These are phyloP conservation scores for Corchorus olitorius DNA, from an alignment of 345 rosid genomes.

Conservation along the genomic window DNA sequence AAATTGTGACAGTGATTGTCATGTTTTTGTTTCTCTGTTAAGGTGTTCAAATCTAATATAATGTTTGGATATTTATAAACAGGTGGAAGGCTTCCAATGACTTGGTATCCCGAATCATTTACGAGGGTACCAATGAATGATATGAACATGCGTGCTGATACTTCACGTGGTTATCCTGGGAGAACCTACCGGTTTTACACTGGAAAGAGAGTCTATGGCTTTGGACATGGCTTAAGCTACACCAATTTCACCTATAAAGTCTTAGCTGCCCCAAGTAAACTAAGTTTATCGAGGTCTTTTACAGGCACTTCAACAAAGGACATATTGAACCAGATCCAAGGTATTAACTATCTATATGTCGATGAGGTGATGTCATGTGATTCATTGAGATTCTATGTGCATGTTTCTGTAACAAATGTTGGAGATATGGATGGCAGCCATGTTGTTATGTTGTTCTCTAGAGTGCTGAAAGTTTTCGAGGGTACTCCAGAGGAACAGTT, in stretches of 20 bases:
- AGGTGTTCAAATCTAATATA: slow-evolving; percentile 12
- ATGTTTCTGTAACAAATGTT: slow-evolving; percentile 48
- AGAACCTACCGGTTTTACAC: slow-evolving; percentile 86
- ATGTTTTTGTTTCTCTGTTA: not conserved
- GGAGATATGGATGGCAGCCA: slow-evolving; percentile 80
- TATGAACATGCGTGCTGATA: slow-evolving; percentile 86
- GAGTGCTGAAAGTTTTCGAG: slow-evolving; percentile 42
- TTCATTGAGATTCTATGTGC: slow-evolving; percentile 50
- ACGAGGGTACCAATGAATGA: slow-evolving; percentile 72
- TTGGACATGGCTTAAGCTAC: slow-evolving; percentile 88
- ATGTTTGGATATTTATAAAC: slow-evolving; percentile 26
- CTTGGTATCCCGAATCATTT: slow-evolving; percentile 91
- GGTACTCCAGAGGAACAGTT: slow-evolving; percentile 72
- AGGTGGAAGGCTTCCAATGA: slow-evolving; percentile 92
- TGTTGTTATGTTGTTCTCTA: slow-evolving; percentile 65
- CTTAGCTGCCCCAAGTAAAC: slow-evolving; percentile 55
- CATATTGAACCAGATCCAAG: slow-evolving; percentile 36
- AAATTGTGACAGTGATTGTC: not conserved
- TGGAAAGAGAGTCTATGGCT: slow-evolving; percentile 61
- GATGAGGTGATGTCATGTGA: slow-evolving; percentile 51
- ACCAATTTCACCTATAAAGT: slow-evolving; percentile 55
- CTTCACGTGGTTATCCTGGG: slow-evolving; percentile 77
- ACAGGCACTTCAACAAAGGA: slow-evolving; percentile 36
- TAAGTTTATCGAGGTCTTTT: slow-evolving; percentile 40
- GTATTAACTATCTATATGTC: slow-evolving; percentile 31